phyloP scores from a whole-genome alignment of 331 rosid genomes.

The Dryas integrifolia region DNA sequence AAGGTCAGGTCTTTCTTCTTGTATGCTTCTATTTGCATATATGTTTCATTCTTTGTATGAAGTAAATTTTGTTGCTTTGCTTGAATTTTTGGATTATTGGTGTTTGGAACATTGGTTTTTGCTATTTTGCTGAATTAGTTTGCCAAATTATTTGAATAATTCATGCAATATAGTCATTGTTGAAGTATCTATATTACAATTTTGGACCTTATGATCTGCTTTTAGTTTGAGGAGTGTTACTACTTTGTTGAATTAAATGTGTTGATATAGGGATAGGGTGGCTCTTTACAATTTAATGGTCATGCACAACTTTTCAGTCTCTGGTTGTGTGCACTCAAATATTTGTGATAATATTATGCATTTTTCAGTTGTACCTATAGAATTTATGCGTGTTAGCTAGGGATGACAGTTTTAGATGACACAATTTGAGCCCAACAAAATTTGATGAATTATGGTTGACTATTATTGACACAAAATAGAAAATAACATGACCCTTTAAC shows the following conservation, averaged over 20 bases:
- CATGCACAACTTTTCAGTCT: background rate
- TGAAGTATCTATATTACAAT: background rate
- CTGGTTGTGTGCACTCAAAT: background rate
- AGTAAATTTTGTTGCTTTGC: conserved; percentile 5
- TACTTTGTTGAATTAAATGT: background rate
- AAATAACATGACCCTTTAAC: background rate
- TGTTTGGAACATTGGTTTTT: background rate
- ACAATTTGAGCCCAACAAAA: background rate
- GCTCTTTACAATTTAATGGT: background rate
- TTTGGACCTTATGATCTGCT: background rate
- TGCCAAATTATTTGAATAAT: background rate
- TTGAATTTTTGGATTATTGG: conserved; percentile 8
- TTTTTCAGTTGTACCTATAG: background rate
- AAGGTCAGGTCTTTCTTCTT: conserved; percentile 47
- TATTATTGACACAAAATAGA: background rate
- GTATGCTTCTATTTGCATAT: background rate
- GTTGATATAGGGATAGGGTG: background rate
- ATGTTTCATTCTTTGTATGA: background rate
- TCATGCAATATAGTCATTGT: background rate
- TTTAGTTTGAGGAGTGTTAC: background rate
- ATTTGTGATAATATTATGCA: background rate
- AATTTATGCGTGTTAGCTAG: background rate
- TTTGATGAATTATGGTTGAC: background rate
- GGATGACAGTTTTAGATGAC: background rate
- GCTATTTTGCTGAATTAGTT: background rate